phyloP scores from a whole-genome alignment of 2,329 filamentous ascomycete species.

The Fusarium drepaniforme region DNA sequence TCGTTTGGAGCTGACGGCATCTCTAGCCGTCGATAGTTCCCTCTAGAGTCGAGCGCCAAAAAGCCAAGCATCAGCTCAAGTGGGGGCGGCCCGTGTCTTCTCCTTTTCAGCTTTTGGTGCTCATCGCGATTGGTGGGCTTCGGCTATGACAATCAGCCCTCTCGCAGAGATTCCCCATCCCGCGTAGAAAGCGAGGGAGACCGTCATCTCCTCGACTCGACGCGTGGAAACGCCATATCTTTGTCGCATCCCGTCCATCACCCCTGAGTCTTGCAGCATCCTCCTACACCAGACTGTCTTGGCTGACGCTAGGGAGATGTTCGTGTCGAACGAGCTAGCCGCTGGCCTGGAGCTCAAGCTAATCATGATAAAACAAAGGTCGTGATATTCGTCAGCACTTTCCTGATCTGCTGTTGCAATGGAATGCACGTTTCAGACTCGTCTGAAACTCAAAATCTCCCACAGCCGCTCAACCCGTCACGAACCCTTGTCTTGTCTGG shows the following conservation, averaged over 20 bases:
- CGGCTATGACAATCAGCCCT: neutral
- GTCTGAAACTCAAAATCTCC: constrained; percentile 30
- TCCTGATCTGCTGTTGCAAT: constrained; percentile 11
- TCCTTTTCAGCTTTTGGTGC: constrained; percentile 8
- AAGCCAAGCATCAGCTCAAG: constrained; percentile 11
- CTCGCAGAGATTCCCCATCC: neutral
- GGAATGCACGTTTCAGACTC: constrained; percentile 28
- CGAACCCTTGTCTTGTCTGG: constrained; percentile 10
- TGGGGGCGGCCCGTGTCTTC: constrained; percentile 10
- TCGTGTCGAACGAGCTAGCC: constrained; percentile 3
- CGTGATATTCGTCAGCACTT: constrained; percentile 19
- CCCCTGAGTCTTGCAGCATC: constrained; percentile 32
- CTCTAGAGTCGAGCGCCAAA: constrained; percentile 13
- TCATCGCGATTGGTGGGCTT: constrained; percentile 1
- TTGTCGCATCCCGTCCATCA: neutral
- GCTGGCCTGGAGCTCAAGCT: constrained; percentile 8
- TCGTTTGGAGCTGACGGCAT: constrained; percentile 29
- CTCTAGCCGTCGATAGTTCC: constrained; percentile 33
- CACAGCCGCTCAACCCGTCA: constrained; percentile 16
- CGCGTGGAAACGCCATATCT: constrained; percentile 5
- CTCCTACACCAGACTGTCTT: neutral
- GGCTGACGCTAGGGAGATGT: neutral
- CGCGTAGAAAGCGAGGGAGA: neutral
- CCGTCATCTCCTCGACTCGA: constrained; percentile 6
- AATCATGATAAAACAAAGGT: constrained; percentile 20